These are phyloP conservation scores for Globisporangium acanthophoron DNA, from an alignment of 352 stramenopile genomes.

Conservation along the genomic window DNA sequence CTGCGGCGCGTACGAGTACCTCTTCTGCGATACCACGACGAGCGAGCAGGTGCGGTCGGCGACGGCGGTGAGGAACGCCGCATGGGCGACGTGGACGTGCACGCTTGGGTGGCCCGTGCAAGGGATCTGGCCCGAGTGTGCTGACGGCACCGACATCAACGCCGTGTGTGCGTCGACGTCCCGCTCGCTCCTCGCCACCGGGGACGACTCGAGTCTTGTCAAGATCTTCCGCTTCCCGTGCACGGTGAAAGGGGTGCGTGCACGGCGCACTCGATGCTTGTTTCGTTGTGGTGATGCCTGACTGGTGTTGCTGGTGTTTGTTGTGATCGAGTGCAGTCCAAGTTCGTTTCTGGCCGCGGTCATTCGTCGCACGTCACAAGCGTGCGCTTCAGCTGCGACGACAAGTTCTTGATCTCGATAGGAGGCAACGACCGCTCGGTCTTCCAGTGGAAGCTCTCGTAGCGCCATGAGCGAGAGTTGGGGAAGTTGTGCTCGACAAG, in stretches of 20 bases:
- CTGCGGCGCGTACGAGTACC: slow-evolving; percentile 87
- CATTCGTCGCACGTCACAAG: slow-evolving; percentile 83
- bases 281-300: not conserved
- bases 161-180: slow-evolving; percentile 62
- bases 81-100: slow-evolving; percentile 90
- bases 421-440: slow-evolving; percentile 84
- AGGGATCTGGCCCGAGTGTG: slow-evolving; percentile 83
- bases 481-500: not conserved
- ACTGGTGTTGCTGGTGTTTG: not conserved
- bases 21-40: slow-evolving; percentile 81
- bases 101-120: slow-evolving; percentile 89
- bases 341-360: slow-evolving; percentile 44
- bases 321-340: slow-evolving; percentile 24
- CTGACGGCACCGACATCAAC: slow-evolving; percentile 84
- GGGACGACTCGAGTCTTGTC: slow-evolving; percentile 74
- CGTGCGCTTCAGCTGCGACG: slow-evolving; percentile 75
- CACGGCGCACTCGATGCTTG: not conserved
- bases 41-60: slow-evolving; percentile 85
- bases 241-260: slow-evolving; percentile 52
- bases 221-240: slow-evolving; percentile 89
- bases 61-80: slow-evolving; percentile 61
- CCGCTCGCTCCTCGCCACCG: slow-evolving; percentile 64
- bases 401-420: slow-evolving; percentile 77
- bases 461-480: slow-evolving; percentile 4
- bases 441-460: slow-evolving; percentile 76